Evolutionary conservation across 208 protist species (phyloP), one percentile per base, ranked within the genome.

Genomic region (Crithidia thermophila): DNA sequence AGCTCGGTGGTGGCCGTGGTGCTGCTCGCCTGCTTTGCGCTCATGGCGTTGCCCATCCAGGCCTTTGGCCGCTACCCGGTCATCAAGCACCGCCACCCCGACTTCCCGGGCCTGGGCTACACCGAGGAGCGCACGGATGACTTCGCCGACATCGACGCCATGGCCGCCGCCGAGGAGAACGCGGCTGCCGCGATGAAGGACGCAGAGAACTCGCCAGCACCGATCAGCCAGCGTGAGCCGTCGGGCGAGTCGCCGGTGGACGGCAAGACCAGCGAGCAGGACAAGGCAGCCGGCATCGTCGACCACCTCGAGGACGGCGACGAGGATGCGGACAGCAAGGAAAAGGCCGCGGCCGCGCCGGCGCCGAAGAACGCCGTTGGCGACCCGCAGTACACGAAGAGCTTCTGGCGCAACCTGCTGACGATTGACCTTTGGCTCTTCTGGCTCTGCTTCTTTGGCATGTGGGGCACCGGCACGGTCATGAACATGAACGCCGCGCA

Each of bases 401-500:
- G 67, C 27, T 94, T 94, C 83, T 90, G 82, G 85, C 51, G 58
- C 42, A 74, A 91, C 58, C 66, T 91, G 36, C 68, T 90, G n/a
- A 82, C 82, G 23, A 13, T 82, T 5, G 84, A 90, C 43, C 62
- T 93, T 21, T 93, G 87, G 87, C 79, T 86, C 16, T 64, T 90
- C 66, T 90, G 84, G 81, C 23, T 88, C 7, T 67, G 64, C 33
- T 89, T 77, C 68, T 90, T 90, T 40, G 84, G 84, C 50, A 74
- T 88, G 79, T 88, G 84, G 84, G 87, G 87, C 39, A 90, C 82
- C 9, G 82, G 73, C 20, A 82, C 76, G 6, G 82, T 94, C 49
- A 88, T 94, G 72, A 59, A 82, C 33, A 83, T 88, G 75, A 94
- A 94, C 60, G 79, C 85, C 4, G 80, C 84, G 11, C 85, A 91